These are phyloP conservation scores for Nigrospora sphaerica DNA, from an alignment of 2,329 filamentous ascomycete genomes.

Conservation along the genomic window DNA sequence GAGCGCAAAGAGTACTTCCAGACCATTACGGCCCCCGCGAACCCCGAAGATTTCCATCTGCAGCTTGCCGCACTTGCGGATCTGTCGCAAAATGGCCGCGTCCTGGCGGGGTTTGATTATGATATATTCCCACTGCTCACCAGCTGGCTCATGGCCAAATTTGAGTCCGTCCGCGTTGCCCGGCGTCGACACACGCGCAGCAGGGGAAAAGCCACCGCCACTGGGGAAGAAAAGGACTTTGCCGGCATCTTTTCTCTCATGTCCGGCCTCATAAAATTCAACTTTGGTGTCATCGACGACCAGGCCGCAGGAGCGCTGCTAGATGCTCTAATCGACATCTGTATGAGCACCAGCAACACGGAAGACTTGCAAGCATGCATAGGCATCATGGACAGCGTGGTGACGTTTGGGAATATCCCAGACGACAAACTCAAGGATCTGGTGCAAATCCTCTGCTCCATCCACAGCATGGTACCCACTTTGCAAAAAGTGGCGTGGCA, in stretches of 20 bases:
- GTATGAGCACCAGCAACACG: constrained; percentile 57
- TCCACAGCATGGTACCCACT: constrained; percentile 57
- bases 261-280: constrained; percentile 67
- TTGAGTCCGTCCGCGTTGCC: constrained; percentile 43
- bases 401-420: constrained; percentile 67
- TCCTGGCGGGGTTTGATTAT: constrained; percentile 61
- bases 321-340: constrained; percentile 56
- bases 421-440: constrained; percentile 54
- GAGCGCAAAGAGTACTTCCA: constrained; percentile 61
- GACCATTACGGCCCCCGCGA: constrained; percentile 48
- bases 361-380: constrained; percentile 63
- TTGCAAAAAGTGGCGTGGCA: constrained; percentile 62
- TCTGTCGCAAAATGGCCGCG: constrained; percentile 53
- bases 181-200: constrained; percentile 39
- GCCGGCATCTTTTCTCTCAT: constrained; percentile 58
- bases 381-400: constrained; percentile 60
- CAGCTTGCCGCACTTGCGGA: constrained; percentile 58
- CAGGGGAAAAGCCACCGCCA: constrained; percentile 31
- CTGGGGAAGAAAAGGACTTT: constrained; percentile 55
- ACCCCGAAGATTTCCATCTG: constrained; percentile 57
- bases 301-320: constrained; percentile 55
- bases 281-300: constrained; percentile 61
- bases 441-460: constrained; percentile 64
- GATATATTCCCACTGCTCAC: constrained; percentile 57
- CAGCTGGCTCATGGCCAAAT: constrained; percentile 51